Percentiles rank a stretch among this genome's conserved stretches.
phyloP scores from a whole-genome alignment of 75 land plant genomes.

The Pseudotsuga menziesii region DNA sequence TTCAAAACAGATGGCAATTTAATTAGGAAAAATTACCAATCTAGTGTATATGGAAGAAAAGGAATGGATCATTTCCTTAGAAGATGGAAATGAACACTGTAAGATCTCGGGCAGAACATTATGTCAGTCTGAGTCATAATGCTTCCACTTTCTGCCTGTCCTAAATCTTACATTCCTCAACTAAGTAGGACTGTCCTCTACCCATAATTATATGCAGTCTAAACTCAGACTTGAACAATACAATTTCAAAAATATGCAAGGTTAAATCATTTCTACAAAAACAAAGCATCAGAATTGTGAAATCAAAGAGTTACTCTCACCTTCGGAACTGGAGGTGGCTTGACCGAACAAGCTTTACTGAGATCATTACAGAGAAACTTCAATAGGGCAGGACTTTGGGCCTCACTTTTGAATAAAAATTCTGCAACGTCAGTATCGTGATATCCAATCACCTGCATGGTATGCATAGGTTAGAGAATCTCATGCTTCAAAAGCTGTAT shows the following conservation, averaged over 20 bases:
- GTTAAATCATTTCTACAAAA: neutral
- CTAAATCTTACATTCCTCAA: neutral
- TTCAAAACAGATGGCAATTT: neutral
- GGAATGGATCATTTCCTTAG: neutral
- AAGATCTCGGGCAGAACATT: too few species aligned
- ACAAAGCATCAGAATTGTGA: constrained; percentile 1
- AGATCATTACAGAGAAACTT: constrained; percentile 85
- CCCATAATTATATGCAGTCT: neutral
- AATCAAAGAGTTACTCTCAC: constrained; percentile 23
- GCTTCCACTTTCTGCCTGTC: neutral
- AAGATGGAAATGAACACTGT: neutral
- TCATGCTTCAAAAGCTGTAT: neutral
- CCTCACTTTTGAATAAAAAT: constrained; percentile 50
- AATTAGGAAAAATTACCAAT: neutral
- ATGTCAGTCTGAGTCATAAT: neutral
- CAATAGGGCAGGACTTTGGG: constrained; percentile 39
- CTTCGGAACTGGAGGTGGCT: constrained; percentile 86
- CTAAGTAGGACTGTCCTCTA: neutral
- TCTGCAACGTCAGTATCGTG: constrained; percentile 97
- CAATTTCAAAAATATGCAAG: neutral
- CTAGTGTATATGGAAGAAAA: neutral
- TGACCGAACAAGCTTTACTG: constrained; percentile 58
- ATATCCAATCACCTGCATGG: constrained; percentile 85
- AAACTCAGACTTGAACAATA: neutral
- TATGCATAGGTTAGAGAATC: neutral